phyloP scores from a whole-genome alignment of 139 green algal species.

The Picochlorum costavermella region DNA sequence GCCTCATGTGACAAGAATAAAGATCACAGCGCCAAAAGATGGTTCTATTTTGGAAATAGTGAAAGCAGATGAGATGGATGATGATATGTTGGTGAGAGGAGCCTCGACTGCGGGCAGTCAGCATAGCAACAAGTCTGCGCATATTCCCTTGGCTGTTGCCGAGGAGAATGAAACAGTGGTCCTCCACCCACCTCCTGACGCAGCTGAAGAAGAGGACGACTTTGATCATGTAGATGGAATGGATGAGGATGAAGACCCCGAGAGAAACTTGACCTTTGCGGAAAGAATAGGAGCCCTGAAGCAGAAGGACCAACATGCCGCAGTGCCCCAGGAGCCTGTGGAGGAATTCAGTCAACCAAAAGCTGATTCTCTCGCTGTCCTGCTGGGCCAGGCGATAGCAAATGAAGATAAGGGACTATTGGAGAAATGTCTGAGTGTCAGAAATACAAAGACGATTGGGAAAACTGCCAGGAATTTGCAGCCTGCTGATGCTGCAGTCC shows the following conservation, averaged over 20 bases:
- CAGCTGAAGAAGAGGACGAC: slow-evolving; percentile 1
- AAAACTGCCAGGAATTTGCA: slow-evolving; percentile 54
- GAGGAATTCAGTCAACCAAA: slow-evolving; percentile 12
- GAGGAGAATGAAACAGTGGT: background rate
- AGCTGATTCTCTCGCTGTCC: slow-evolving; percentile 51
- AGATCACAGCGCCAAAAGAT: too few species aligned
- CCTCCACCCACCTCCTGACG: background rate
- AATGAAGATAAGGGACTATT: slow-evolving; percentile 41
- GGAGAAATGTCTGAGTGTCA: slow-evolving; percentile 48
- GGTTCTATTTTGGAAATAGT: too few species aligned
- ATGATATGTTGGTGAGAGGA: background rate
- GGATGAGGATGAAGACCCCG: slow-evolving; percentile 1
- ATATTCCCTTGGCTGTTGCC: slow-evolving; percentile 3
- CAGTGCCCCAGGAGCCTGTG: background rate
- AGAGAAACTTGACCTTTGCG: slow-evolving; percentile 15
- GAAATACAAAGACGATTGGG: slow-evolving; percentile 49
- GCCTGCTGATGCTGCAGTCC: slow-evolving; percentile 25
- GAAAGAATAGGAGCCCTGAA: slow-evolving; percentile 16
- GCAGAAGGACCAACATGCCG: background rate
- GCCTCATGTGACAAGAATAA: background rate
- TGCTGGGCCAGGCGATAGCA: slow-evolving; percentile 54
- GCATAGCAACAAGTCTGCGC: background rate
- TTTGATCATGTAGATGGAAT: background rate
- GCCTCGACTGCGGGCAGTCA: background rate
- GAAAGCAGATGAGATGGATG: too few species aligned